phyloP scores from a whole-genome alignment of 2,329 filamentous ascomycete genomes.

The Sarocladium kiliense region DNA sequence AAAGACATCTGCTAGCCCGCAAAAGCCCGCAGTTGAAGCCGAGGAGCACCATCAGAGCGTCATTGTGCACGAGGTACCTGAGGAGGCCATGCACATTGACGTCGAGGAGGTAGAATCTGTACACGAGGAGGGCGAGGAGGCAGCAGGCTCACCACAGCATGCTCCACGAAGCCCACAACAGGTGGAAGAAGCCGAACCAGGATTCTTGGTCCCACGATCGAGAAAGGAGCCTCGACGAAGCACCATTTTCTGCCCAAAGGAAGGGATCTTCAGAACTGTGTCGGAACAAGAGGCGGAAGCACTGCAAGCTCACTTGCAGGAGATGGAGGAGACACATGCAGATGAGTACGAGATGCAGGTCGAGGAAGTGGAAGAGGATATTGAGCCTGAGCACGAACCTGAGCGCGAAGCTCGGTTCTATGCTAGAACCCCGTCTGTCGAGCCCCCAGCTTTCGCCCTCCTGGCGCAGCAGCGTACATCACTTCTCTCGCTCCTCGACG shows the following conservation, averaged over 20 bases:
- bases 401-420: conserved; percentile 35
- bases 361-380: conserved; percentile 13
- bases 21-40: conserved; percentile 4
- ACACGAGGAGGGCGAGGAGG: background rate
- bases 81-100: conserved; percentile 14
- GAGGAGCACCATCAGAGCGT: conserved; percentile 6
- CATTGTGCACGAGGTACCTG: conserved; percentile 17
- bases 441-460: conserved; percentile 55
- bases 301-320: conserved; percentile 7
- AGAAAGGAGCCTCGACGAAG: conserved; percentile 40
- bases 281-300: conserved; percentile 46
- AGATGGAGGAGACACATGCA: conserved; percentile 14
- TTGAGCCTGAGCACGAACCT: conserved; percentile 23
- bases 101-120: conserved; percentile 1
- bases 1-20: background rate
- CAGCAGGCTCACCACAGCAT: background rate
- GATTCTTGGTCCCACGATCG: conserved; percentile 19
- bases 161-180: background rate
- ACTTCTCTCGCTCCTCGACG: conserved; percentile 56
- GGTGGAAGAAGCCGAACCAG: background rate
- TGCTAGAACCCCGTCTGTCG: conserved; percentile 56
- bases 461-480: conserved; percentile 50
- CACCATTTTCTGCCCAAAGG: conserved; percentile 55
- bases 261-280: conserved; percentile 59
- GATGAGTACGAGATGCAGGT: conserved; percentile 11